phyloP scores from a whole-genome alignment of 1,284 basidiomycete species.

The Trichosporon sp. region DNA sequence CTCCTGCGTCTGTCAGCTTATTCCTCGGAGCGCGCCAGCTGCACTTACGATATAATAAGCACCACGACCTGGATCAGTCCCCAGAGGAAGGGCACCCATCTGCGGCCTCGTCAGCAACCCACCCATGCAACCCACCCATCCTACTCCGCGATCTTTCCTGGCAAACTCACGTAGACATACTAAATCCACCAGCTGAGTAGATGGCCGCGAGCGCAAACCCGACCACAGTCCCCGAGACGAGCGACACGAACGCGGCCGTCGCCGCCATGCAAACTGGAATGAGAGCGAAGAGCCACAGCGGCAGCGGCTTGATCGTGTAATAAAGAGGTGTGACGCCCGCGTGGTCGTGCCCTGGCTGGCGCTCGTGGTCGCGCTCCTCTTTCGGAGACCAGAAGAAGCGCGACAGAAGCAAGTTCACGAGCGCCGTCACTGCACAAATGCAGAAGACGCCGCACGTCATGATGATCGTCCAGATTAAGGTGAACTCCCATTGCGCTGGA shows the following conservation, averaged over 20 bases:
- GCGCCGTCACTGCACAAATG: slow-evolving; percentile 63
- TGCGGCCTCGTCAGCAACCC: slow-evolving; percentile 38
- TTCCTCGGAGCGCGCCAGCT: neutral
- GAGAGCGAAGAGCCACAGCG: slow-evolving; percentile 37
- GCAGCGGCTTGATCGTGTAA: slow-evolving; percentile 27
- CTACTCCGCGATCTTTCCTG: neutral
- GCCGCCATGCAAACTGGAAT: slow-evolving; percentile 34
- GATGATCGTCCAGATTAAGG: slow-evolving; percentile 75
- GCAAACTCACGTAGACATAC: slow-evolving; percentile 73
- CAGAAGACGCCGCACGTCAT: slow-evolving; percentile 68
- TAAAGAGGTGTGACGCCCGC: neutral
- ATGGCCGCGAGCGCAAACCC: slow-evolving; percentile 67
- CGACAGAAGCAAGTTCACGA: slow-evolving; percentile 64
- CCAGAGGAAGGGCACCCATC: slow-evolving; percentile 77
- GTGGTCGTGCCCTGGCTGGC: neutral
- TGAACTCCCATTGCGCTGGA: slow-evolving; percentile 73
- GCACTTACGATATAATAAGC: slow-evolving; percentile 55
- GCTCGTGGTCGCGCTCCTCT: neutral
- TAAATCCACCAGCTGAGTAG: slow-evolving; percentile 63
- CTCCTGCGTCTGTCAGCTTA: slow-evolving; percentile 23
- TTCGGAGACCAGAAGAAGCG: neutral
- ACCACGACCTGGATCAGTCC: slow-evolving; percentile 65
- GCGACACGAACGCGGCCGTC: slow-evolving; percentile 60
- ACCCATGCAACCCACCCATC: neutral
- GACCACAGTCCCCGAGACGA: slow-evolving; percentile 65